Evolutionary conservation across 768 basidiomycete genomes (phyloP).

Genomic region (Amanita pallidorosea): DNA sequence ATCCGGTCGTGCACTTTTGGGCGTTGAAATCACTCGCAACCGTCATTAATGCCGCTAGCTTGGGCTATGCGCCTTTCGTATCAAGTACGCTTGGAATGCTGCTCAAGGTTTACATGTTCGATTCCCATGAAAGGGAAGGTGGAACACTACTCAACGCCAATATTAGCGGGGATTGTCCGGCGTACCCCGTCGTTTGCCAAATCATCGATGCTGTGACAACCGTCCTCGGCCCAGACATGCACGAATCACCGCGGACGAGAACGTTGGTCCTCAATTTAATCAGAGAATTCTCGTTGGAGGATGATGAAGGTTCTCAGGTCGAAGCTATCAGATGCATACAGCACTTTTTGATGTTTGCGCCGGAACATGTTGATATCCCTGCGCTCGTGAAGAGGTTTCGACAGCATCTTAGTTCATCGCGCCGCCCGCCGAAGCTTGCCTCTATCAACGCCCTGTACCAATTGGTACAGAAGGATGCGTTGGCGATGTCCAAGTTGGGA

Average conservation of each 20-base stretch:
- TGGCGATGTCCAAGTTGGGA: slow-evolving; percentile 85
- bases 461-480: slow-evolving; percentile 90
- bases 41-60: slow-evolving; percentile 85
- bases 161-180: slow-evolving; percentile 80
- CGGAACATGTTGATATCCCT: slow-evolving; percentile 74
- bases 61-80: slow-evolving; percentile 86
- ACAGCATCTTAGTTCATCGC: slow-evolving; percentile 65
- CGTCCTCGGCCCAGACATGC: slow-evolving; percentile 90
- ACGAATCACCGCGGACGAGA: slow-evolving; percentile 76
- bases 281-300: slow-evolving; percentile 73
- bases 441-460: slow-evolving; percentile 96
- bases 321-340: slow-evolving; percentile 96
- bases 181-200: slow-evolving; percentile 85
- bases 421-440: slow-evolving; percentile 82
- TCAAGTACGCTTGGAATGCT: slow-evolving; percentile 83
- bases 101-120: slow-evolving; percentile 79
- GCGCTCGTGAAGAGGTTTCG: slow-evolving; percentile 72
- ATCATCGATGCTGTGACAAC: slow-evolving; percentile 91
- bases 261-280: slow-evolving; percentile 78
- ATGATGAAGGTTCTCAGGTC: slow-evolving; percentile 80
- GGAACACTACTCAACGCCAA: slow-evolving; percentile 78
- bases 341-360: slow-evolving; percentile 94
- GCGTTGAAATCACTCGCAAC: slow-evolving; percentile 75
- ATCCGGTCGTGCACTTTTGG: slow-evolving; percentile 94
- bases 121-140: slow-evolving; percentile 89